Evolutionary conservation across 306 rosid genomes (phyloP).

Genomic region (Cicer pinnatifidum): DNA sequence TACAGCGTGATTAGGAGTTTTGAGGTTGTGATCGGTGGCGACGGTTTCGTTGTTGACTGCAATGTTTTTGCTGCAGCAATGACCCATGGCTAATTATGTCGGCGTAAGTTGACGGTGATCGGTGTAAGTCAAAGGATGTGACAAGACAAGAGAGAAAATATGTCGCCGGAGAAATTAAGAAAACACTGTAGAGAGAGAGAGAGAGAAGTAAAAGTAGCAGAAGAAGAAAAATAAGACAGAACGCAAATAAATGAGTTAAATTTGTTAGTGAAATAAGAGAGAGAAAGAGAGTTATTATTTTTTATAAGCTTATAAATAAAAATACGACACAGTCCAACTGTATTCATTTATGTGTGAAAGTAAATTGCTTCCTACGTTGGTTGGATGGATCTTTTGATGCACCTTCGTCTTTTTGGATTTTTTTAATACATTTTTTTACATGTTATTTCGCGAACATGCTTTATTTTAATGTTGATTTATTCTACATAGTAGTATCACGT

Average conservation of each 20-base stretch:
- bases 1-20: constrained; percentile 21
- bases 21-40: constrained; percentile 44
- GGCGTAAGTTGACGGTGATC: constrained; percentile 38
- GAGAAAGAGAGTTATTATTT: constrained; percentile 40
- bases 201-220: not conserved
- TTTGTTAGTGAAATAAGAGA: constrained; percentile 41
- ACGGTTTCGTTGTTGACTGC: constrained; percentile 58
- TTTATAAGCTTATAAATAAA: constrained; percentile 25
- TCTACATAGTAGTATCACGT: not conserved
- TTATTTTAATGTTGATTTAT: constrained; percentile 20
- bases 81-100: constrained; percentile 63
- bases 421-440: not conserved
- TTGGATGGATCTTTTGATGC: constrained; percentile 42
- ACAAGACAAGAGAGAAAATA: constrained; percentile 44
- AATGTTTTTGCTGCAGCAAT: constrained; percentile 71
- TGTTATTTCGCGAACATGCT: not conserved
- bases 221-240: not conserved
- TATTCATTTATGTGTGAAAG: constrained; percentile 50
- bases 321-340: constrained; percentile 51
- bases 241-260: constrained; percentile 36
- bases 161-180: constrained; percentile 51
- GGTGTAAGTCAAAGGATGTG: constrained; percentile 52
- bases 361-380: constrained; percentile 46
- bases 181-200: constrained; percentile 36
- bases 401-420: constrained; percentile 14